These are phyloP conservation scores for Saturnispora bothae DNA, from an alignment of 805 yeast genomes.

Conservation along the genomic window DNA sequence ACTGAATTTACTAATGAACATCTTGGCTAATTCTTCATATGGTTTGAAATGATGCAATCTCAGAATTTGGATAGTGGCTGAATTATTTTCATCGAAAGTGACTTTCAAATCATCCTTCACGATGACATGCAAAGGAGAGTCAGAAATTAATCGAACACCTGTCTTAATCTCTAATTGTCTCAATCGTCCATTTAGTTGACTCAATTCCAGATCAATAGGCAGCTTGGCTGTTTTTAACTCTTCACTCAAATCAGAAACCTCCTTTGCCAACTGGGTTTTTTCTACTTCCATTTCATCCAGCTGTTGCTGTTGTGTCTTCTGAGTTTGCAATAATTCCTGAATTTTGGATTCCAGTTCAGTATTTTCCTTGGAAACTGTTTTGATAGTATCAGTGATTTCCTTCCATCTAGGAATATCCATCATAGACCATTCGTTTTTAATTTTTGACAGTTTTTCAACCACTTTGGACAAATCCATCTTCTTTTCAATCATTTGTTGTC, in stretches of 20 bases:
- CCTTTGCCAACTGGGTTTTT: conserved; percentile 1
- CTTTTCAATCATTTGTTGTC: conserved; percentile 18
- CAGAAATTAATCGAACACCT: neutral
- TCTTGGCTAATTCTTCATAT: conserved; percentile 1
- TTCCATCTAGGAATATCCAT: conserved; percentile 8
- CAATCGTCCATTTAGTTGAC: conserved; percentile 10
- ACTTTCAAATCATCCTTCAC: conserved; percentile 3
- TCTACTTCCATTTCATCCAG: conserved; percentile 3
- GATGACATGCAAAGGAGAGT: neutral
- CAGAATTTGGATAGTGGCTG: neutral
- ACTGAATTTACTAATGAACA: neutral
- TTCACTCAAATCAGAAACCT: conserved; percentile 6
- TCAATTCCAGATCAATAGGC: conserved; percentile 16
- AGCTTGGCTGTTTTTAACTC: conserved; percentile 3
- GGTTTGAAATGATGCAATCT: conserved; percentile 3
- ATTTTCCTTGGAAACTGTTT: neutral
- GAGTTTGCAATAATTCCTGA: neutral
- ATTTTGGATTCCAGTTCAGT: conserved; percentile 1
- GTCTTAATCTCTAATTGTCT: conserved; percentile 1
- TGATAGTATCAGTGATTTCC: conserved; percentile 1
- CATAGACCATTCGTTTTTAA: conserved; percentile 10
- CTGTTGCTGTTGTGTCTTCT: neutral
- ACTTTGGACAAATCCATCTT: conserved; percentile 15
- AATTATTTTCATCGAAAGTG: neutral
- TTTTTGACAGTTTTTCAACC: conserved; percentile 10